These are phyloP conservation scores for Arachis hypogaea DNA, from an alignment of 306 rosid genomes.

Conservation along the genomic window DNA sequence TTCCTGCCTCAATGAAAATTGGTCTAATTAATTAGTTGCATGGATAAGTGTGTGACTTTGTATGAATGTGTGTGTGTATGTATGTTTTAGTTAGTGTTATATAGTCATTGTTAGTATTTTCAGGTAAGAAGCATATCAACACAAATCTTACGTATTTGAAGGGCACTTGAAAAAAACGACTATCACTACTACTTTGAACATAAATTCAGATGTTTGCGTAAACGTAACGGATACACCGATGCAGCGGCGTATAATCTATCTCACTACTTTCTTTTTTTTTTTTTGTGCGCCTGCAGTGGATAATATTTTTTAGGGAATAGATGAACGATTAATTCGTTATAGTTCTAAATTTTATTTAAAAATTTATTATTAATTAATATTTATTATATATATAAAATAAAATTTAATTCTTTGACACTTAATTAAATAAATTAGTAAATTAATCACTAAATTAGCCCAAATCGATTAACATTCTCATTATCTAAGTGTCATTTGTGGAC, in stretches of 20 bases:
- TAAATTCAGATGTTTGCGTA: slow-evolving; percentile 20
- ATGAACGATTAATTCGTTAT: too few relatives aligned
- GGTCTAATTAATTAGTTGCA: slow-evolving; percentile 27
- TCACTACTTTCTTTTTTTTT: too few relatives aligned
- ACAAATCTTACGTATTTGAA: neutral
- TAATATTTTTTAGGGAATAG: too few relatives aligned
- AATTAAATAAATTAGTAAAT: too few relatives aligned
- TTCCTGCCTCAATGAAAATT: neutral
- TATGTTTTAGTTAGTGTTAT: neutral
- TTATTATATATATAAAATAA: too few relatives aligned
- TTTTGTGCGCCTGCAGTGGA: too few relatives aligned
- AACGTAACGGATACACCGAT: slow-evolving; percentile 10
- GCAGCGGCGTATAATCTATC: too few relatives aligned
- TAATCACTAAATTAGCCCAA: too few relatives aligned
- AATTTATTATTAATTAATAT: too few relatives aligned
- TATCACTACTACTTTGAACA: neutral
- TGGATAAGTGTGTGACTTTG: slow-evolving; percentile 3
- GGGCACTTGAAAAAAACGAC: neutral
- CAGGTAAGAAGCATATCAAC: neutral
- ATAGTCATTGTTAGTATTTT: neutral
- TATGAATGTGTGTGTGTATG: slow-evolving; percentile 36
- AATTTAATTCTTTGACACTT: too few relatives aligned
- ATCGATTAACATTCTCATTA: too few relatives aligned
- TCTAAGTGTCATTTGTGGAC: neutral
- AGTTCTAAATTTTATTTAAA: too few relatives aligned